A percentile compares a stretch with the other conserved stretches of the same genome.
Evolutionary conservation across 1,284 basidiomycete genomes (phyloP).

Genomic region (Cryptococcus sp.): DNA sequence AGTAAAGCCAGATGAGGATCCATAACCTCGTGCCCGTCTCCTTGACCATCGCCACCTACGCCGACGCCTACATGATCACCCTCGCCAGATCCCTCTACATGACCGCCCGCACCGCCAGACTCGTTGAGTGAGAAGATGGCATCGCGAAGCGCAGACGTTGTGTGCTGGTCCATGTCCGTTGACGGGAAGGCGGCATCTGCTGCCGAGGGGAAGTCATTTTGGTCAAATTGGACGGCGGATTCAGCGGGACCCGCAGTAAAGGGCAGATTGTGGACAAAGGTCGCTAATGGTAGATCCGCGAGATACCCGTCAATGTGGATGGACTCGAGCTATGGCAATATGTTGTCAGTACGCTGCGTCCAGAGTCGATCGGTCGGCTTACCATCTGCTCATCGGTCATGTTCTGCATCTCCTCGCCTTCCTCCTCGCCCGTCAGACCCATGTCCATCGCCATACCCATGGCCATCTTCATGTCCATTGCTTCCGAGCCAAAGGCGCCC

Average conservation of each 20-base stretch:
- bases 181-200: constrained; percentile 36
- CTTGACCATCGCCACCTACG: constrained; percentile 32
- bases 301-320: constrained; percentile 52
- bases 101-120: constrained; percentile 27
- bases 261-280: constrained; percentile 49
- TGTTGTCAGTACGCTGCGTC: background rate
- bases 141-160: constrained; percentile 50
- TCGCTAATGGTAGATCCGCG: constrained; percentile 49
- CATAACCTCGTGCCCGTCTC: constrained; percentile 28
- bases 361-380: constrained; percentile 13
- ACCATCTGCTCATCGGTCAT: constrained; percentile 52
- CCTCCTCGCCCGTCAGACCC: constrained; percentile 46
- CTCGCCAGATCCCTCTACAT: constrained; percentile 20
- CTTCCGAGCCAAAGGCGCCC: constrained; percentile 27
- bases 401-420: constrained; percentile 46
- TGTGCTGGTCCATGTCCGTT: constrained; percentile 51
- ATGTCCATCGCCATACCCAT: constrained; percentile 53
- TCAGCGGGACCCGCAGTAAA: constrained; percentile 31
- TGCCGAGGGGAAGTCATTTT: constrained; percentile 35
- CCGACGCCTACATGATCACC: constrained; percentile 29
- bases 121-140: constrained; percentile 53
- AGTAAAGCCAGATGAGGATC: constrained; percentile 51
- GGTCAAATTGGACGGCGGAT: constrained; percentile 24
- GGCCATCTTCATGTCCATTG: constrained; percentile 49
- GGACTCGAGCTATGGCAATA: constrained; percentile 40